A percentile compares a stretch with the other conserved stretches of the same genome.
These are phyloP conservation scores for Phaeodactylum tricornutum DNA, from an alignment of 108 stramenopile genomes.

Conservation along the genomic window DNA sequence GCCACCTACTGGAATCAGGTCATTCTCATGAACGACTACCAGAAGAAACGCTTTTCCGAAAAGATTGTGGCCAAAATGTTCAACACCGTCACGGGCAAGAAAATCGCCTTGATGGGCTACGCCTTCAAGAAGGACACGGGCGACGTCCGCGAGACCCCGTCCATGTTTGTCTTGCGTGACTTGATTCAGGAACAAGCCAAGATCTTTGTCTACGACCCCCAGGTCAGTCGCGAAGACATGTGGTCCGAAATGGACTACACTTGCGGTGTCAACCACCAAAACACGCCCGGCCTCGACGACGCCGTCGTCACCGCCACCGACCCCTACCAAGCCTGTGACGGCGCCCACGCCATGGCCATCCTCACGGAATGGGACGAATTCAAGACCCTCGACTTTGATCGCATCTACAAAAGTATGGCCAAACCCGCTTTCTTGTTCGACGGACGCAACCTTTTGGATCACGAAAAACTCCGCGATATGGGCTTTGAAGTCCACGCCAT, in stretches of 20 bases:
- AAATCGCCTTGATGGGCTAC: conserved; percentile 96
- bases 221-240: conserved; percentile 96
- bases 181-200: conserved; percentile 90
- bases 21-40: conserved; percentile 98
- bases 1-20: conserved; percentile 99
- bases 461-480: conserved; percentile 82
- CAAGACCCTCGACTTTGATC: conserved; percentile 89
- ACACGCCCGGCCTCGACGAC: conserved; percentile 67
- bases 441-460: conserved; percentile 92
- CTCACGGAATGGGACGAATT: conserved; percentile 99
- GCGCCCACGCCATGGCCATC: conserved; percentile 93
- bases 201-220: conserved; percentile 95
- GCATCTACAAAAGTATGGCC: conserved; percentile 89
- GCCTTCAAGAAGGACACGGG: conserved; percentile 99
- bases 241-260: conserved; percentile 97
- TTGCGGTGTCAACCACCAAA: conserved; percentile 76
- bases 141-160: conserved; percentile 97
- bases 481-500: conserved; percentile 98
- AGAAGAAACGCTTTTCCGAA: conserved; percentile 96
- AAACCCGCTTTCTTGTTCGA: conserved; percentile 99
- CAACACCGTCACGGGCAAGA: conserved; percentile 99
- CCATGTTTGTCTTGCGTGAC: conserved; percentile 93
- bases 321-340: conserved; percentile 87
- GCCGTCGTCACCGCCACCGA: conserved; percentile 75
- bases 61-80: conserved; percentile 96